Conservation (phyloP, 164 flowering plant species). For the Euptelea pleiosperma region DNA sequence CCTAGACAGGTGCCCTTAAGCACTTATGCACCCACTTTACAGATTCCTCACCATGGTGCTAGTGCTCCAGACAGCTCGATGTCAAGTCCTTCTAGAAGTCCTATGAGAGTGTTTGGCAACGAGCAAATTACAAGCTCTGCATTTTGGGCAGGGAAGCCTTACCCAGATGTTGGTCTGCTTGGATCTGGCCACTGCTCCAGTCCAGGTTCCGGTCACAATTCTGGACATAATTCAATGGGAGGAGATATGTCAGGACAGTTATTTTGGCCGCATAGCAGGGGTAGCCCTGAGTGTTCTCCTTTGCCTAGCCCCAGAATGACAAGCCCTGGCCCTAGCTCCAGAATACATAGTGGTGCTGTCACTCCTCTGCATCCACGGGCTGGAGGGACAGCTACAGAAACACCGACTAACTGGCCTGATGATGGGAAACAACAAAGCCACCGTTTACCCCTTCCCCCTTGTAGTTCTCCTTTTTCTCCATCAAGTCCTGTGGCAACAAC, state of each 20-base stretch:
- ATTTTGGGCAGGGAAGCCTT: conserved; percentile 57
- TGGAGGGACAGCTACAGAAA: conserved; percentile 49
- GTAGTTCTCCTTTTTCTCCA: conserved; percentile 60
- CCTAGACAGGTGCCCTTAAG: conserved; percentile 49
- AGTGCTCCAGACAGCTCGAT: conserved; percentile 93
- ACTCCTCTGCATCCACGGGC: conserved; percentile 91
- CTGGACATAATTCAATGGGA: conserved; percentile 53
- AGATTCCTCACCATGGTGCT: conserved; percentile 53
- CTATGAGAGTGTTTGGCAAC: conserved; percentile 54
- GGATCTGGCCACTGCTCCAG: conserved; percentile 94
- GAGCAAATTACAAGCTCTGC: conserved; percentile 57
- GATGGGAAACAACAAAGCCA: conserved; percentile 85
- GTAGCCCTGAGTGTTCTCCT: conserved; percentile 56
- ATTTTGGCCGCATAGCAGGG: conserved; percentile 46
- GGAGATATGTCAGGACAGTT: conserved; percentile 43
- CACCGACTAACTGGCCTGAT: conserved; percentile 60
- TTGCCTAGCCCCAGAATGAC: conserved; percentile 56
- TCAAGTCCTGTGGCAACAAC: conserved; percentile 59
- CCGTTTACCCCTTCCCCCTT: conserved; percentile 83
- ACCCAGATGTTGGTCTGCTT: conserved; percentile 53
- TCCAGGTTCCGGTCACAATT: conserved; percentile 87
- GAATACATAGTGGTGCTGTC: conserved; percentile 74
- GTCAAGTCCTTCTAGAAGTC: conserved; percentile 97
- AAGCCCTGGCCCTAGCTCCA: conserved; percentile 69
- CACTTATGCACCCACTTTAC: conserved; percentile 55